Percentiles rank a stretch among this genome's conserved stretches.
Evolutionary conservation across 164 flowering plant species (phyloP).

Genomic region (Kalanchoe fedtschenkoi): DNA sequence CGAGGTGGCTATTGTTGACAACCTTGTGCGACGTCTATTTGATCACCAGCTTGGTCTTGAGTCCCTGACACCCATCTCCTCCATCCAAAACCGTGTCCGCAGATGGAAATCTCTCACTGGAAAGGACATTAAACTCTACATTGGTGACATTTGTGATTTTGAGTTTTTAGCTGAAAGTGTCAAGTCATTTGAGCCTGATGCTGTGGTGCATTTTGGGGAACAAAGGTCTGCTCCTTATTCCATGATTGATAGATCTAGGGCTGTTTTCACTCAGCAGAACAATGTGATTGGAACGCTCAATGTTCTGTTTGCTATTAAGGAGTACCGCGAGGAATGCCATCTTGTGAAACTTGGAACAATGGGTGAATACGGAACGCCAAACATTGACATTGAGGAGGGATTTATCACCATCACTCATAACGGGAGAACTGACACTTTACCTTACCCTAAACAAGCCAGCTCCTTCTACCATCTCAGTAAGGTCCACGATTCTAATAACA

Average conservation of each 20-base stretch:
- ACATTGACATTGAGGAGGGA: slow-evolving; percentile 95
- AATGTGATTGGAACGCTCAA: slow-evolving; percentile 92
- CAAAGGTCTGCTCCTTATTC: slow-evolving; percentile 98
- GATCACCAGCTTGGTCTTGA: slow-evolving; percentile 92
- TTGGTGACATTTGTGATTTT: slow-evolving; percentile 91
- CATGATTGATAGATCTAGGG: slow-evolving; percentile 93
- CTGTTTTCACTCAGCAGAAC: slow-evolving; percentile 82
- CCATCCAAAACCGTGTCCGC: slow-evolving; percentile 71
- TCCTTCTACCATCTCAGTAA: slow-evolving; percentile 94
- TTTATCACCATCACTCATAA: slow-evolving; percentile 85
- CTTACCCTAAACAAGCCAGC: slow-evolving; percentile 93
- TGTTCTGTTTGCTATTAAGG: slow-evolving; percentile 93
- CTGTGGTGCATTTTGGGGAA: slow-evolving; percentile 95
- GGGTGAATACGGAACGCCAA: slow-evolving; percentile 99
- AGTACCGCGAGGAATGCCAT: slow-evolving; percentile 73
- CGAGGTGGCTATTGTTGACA: slow-evolving; percentile 85
- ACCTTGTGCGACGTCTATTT: slow-evolving; percentile 76
- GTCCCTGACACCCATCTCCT: slow-evolving; percentile 80
- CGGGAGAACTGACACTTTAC: slow-evolving; percentile 92
- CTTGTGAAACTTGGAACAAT: slow-evolving; percentile 94
- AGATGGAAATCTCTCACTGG: slow-evolving; percentile 81
- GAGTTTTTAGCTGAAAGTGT: slow-evolving; percentile 75
- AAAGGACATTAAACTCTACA: slow-evolving; percentile 53
- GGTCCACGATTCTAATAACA: slow-evolving; percentile 89
- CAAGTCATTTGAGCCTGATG: slow-evolving; percentile 74